Percentiles rank a stretch among this genome's conserved stretches.
Evolutionary conservation across 371 early-diverging fungal genomes (phyloP).

Genomic region (Chytridiales sp.): DNA sequence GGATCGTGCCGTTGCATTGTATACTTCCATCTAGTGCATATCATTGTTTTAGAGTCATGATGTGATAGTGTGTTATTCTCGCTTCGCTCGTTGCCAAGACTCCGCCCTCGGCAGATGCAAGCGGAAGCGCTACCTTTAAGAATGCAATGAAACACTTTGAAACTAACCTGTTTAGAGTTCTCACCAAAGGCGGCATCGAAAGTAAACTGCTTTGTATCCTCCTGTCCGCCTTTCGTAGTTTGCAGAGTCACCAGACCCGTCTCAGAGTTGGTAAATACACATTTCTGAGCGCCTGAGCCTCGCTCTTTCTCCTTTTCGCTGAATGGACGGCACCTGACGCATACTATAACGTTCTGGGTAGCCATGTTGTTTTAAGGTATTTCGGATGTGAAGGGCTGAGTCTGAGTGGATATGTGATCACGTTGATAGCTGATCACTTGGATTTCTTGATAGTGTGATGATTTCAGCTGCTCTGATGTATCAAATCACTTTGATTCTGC

Average conservation of each 20-base stretch:
- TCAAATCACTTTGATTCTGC: background rate
- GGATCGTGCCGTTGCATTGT: constrained; percentile 49
- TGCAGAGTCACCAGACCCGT: constrained; percentile 32
- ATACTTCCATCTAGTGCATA: constrained; percentile 47
- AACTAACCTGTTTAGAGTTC: constrained; percentile 41
- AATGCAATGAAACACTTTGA: background rate
- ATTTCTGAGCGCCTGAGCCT: constrained; percentile 37
- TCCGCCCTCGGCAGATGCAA: background rate
- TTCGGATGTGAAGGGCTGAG: background rate
- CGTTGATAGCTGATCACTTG: background rate
- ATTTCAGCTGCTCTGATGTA: no score
- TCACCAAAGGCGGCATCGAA: constrained; percentile 60
- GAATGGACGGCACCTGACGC: constrained; percentile 57
- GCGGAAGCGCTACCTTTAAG: background rate
- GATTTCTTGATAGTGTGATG: background rate
- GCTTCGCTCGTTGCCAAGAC: no score
- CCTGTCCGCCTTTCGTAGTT: constrained; percentile 42
- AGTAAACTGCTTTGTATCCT: constrained; percentile 50
- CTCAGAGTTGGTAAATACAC: constrained; percentile 36
- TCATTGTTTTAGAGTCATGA: background rate
- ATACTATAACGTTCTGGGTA: constrained; percentile 50
- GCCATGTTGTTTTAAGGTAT: background rate
- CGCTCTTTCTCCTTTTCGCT: constrained; percentile 54
- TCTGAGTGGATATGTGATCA: background rate
- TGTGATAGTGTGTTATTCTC: background rate